Base-by-base conservation (phyloP, 192 early-diverging fungal species). In the Gigaspora rosea region DNA sequence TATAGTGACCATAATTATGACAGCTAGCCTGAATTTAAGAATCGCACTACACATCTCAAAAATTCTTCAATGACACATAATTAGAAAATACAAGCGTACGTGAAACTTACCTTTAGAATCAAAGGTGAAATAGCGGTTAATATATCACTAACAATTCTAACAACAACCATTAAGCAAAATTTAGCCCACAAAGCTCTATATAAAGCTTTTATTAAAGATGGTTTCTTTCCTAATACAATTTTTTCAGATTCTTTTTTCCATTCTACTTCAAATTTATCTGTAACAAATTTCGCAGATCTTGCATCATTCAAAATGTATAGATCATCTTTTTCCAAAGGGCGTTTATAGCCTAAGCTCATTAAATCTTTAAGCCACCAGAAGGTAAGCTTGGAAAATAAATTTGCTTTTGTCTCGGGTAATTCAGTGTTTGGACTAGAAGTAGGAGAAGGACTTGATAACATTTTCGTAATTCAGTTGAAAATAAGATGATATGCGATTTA, bases 351-450 rank as follows among this genome's bases (percentile, higher is more conserved):
- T n/a, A 86, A 85, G 79, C 79, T 86, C 84, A 88, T 87, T 81
- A 87, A 77, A 2, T 85, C 90, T 74, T 85, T 86, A 59, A 89
- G 83, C 90, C 89, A 92, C 56, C 82, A 80, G 47, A 91, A 91
- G 58, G 86, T 86, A 54, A 92, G 74, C 10, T 78, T 78, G 59
- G 90, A 90, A n/a, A 89, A 74, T 35, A 88, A 70, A 48, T 87
- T 88, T 47, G 91, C 86, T 3, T 80, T 86, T 47, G 56, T 71
- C 65, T 92, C 88, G 3, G 91, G 91, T 52, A 66, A n/a, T 66
- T 41, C 33, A 0, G 18, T n/a, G 16, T 47, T 10, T 20, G 64
- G 15, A 41, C 18, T 41, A 41, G 64, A 35, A n/a, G n/a, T n/a
- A 18, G 32, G 8, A n/a, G 64, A 36, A 8, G 64, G 1, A 41